These are phyloP conservation scores for Schizonepeta tenuifolia DNA, from an alignment of 257 asterid species.

Conservation along the genomic window DNA sequence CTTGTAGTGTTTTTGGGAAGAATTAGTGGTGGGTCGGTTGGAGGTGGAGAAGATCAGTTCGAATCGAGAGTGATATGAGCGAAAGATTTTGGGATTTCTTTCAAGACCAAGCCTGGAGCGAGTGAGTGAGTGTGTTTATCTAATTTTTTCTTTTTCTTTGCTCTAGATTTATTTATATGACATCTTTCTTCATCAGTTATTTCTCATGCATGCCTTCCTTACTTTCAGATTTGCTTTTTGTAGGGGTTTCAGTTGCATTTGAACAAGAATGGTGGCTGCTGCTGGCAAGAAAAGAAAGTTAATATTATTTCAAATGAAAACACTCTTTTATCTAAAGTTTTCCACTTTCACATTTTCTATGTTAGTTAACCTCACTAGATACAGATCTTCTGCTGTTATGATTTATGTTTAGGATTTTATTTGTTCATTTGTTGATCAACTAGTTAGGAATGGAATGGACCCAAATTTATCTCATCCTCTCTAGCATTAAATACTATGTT, in stretches of 20 bases:
- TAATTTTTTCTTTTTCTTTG: background rate
- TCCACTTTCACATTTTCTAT: constrained; percentile 2
- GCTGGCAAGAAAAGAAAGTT: constrained; percentile 56
- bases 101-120: constrained; percentile 73
- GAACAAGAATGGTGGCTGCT: constrained; percentile 71
- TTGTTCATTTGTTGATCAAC: constrained; percentile 7
- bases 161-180: too few relatives aligned
- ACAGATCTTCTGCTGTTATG: constrained; percentile 48
- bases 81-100: constrained; percentile 51
- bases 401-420: constrained; percentile 23
- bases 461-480: too few relatives aligned
- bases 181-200: background rate
- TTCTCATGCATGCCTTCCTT: background rate
- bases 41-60: constrained; percentile 85
- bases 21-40: constrained; percentile 62
- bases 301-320: constrained; percentile 35
- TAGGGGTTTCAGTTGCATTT: constrained; percentile 39
- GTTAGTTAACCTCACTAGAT: constrained; percentile 42
- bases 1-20: constrained; percentile 49
- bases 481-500: background rate
- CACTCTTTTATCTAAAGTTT: background rate
- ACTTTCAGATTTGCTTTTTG: background rate
- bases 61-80: constrained; percentile 52
- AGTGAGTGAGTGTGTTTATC: constrained; percentile 36
- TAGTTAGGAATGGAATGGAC: background rate